phyloP scores from a whole-genome alignment of 2,329 filamentous ascomycete genomes.

The Nemania abortiva region DNA sequence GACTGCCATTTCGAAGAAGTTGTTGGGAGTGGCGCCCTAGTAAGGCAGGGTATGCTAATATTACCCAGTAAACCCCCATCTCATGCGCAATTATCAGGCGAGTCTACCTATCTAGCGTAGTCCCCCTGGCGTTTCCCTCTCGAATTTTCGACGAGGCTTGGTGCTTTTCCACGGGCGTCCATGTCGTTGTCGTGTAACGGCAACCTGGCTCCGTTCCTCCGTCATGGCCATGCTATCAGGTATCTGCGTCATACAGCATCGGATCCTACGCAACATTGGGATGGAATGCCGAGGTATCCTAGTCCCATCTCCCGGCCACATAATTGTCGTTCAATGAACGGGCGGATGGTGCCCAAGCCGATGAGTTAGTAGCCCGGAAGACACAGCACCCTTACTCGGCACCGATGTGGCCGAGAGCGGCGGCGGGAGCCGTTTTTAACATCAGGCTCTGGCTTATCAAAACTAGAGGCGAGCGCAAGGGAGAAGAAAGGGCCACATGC shows the following conservation, averaged over 20 bases:
- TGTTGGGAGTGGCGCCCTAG: conserved; percentile 28
- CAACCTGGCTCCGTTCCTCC: conserved; percentile 22
- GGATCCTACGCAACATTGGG: conserved; percentile 13
- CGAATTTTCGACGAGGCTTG: conserved; percentile 27
- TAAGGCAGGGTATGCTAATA: conserved; percentile 25
- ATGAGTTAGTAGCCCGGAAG: not conserved
- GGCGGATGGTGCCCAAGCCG: not conserved
- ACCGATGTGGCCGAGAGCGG: conserved; percentile 2
- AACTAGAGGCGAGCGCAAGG: not conserved
- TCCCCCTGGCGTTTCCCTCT: not conserved
- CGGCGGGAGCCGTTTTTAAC: conserved; percentile 9
- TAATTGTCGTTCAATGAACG: conserved; percentile 5
- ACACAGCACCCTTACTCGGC: conserved; percentile 4
- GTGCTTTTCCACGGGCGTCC: conserved; percentile 15
- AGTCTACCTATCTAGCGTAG: conserved; percentile 22
- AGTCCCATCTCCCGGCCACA: conserved; percentile 8
- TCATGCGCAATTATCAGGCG: conserved; percentile 31
- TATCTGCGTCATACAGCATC: conserved; percentile 17
- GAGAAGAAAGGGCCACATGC: not conserved
- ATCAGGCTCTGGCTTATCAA: not conserved
- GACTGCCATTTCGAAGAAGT: conserved; percentile 13
- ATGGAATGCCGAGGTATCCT: not conserved
- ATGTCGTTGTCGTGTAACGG: conserved; percentile 35
- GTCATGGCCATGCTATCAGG: conserved; percentile 11
- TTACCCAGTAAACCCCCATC: conserved; percentile 5